phyloP scores from a whole-genome alignment of 257 asterid species.

The Plantago major region DNA sequence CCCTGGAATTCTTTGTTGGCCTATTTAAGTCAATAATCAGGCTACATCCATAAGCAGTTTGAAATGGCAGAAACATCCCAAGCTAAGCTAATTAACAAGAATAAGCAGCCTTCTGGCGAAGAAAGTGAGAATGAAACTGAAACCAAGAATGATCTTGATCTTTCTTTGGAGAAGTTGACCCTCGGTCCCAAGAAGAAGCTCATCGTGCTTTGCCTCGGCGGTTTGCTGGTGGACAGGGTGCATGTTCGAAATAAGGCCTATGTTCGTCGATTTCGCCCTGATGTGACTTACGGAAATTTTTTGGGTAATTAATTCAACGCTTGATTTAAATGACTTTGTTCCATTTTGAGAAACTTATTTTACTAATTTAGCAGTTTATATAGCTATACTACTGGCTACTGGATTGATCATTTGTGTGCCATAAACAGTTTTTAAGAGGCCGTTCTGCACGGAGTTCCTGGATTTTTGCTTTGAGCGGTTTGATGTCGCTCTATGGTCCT shows the following conservation, averaged over 20 bases:
- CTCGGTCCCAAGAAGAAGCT: conserved; percentile 62
- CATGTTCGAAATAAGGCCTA: conserved; percentile 13
- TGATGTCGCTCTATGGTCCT: conserved; percentile 63
- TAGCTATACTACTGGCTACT: too few species aligned
- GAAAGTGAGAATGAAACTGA: conserved; percentile 25
- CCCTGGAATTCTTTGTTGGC: too few species aligned
- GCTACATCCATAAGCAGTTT: too few species aligned
- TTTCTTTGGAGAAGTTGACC: conserved; percentile 36
- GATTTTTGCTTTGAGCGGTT: conserved; percentile 54
- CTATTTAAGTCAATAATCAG: too few species aligned
- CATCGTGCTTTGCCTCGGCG: conserved; percentile 50
- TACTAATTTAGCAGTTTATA: not conserved
- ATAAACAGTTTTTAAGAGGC: conserved; percentile 59
- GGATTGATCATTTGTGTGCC: too few species aligned
- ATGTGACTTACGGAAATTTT: conserved; percentile 33
- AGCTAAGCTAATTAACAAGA: conserved; percentile 23
- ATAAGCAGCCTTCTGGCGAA: conserved; percentile 13
- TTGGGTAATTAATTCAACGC: too few species aligned
- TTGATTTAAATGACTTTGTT: too few species aligned
- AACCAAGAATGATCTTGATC: too few species aligned
- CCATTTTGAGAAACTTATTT: not conserved
- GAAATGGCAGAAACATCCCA: conserved; percentile 1
- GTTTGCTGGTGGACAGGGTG: conserved; percentile 43
- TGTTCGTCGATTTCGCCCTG: conserved; percentile 35
- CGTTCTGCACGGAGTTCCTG: conserved; percentile 47